A percentile compares a stretch with the other conserved stretches of the same genome.
Evolutionary conservation across 108 stramenopile species (phyloP).

Genomic region (Seminavis robusta): DNA sequence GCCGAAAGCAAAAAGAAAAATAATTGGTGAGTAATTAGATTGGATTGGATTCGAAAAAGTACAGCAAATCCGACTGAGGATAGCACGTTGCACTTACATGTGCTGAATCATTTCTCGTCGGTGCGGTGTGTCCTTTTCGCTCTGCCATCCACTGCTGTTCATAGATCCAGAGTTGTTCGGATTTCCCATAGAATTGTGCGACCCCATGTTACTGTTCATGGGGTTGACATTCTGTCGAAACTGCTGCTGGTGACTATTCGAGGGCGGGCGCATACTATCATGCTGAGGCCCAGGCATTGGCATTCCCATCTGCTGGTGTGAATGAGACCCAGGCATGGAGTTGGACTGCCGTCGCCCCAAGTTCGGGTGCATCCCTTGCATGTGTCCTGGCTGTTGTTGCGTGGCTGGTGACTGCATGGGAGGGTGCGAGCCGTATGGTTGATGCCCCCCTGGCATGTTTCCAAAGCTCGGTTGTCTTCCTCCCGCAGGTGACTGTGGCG

Average conservation of each 20-base stretch:
- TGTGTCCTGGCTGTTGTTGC: constrained; percentile 25
- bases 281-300: constrained; percentile 15
- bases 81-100: constrained; percentile 86
- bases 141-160: constrained; percentile 86
- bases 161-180: constrained; percentile 22
- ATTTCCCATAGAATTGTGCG: too few species aligned
- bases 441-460: background rate
- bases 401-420: constrained; percentile 42
- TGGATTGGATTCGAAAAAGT: background rate
- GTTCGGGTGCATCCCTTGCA: constrained; percentile 36
- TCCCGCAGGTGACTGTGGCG: background rate
- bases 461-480: background rate
- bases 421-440: constrained; percentile 20
- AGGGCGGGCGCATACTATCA: background rate
- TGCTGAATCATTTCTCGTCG: constrained; percentile 91
- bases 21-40: background rate
- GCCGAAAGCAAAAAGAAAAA: background rate
- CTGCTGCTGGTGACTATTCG: constrained; percentile 21
- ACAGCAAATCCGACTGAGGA: background rate
- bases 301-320: constrained; percentile 14
- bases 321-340: constrained; percentile 5
- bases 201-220: constrained; percentile 13
- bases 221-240: constrained; percentile 17
- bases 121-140: constrained; percentile 78
- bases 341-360: constrained; percentile 34